Evolutionary conservation across 495 filamentous ascomycete species (phyloP).

Genomic region (Daldinia decipiens): DNA sequence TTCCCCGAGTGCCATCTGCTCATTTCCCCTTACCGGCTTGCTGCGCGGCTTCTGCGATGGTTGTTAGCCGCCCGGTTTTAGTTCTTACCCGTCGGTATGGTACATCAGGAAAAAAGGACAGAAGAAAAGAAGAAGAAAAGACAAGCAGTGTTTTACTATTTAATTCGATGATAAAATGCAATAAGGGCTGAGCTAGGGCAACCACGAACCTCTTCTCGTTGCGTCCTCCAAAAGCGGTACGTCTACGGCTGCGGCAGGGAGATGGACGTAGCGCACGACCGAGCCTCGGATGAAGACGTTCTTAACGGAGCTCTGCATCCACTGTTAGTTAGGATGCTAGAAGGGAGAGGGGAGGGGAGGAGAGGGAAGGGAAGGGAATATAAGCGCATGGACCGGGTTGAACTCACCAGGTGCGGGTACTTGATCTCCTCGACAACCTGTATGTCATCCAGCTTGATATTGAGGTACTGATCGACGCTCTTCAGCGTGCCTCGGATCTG

Average conservation of each 20-base stretch:
- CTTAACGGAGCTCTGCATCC: constrained; percentile 76
- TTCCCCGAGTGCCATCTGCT: constrained; percentile 5
- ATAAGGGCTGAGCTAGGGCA: neutral
- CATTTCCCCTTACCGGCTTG: constrained; percentile 58
- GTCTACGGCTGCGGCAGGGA: constrained; percentile 89
- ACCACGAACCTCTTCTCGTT: constrained; percentile 82
- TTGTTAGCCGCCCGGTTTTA: constrained; percentile 17
- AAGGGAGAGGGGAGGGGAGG: too few relatives aligned
- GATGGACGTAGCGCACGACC: constrained; percentile 93
- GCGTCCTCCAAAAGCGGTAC: constrained; percentile 93
- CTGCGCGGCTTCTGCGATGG: constrained; percentile 53
- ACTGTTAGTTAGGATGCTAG: too few relatives aligned
- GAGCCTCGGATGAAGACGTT: constrained; percentile 98
- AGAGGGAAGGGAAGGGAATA: too few relatives aligned
- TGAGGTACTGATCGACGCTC: constrained; percentile 97
- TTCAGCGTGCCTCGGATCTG: constrained; percentile 93
- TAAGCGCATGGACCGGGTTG: too few relatives aligned
- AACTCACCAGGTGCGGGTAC: constrained; percentile 86
- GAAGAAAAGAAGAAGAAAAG: too few relatives aligned
- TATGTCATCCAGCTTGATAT: constrained; percentile 98
- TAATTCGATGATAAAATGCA: too few relatives aligned
- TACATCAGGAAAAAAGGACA: neutral
- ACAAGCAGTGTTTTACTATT: too few relatives aligned
- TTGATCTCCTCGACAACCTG: constrained; percentile 87
- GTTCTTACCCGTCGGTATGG: neutral